Base-by-base conservation (phyloP, 1,139 yeast species). In the Saccharomyces hybrid region DNA sequence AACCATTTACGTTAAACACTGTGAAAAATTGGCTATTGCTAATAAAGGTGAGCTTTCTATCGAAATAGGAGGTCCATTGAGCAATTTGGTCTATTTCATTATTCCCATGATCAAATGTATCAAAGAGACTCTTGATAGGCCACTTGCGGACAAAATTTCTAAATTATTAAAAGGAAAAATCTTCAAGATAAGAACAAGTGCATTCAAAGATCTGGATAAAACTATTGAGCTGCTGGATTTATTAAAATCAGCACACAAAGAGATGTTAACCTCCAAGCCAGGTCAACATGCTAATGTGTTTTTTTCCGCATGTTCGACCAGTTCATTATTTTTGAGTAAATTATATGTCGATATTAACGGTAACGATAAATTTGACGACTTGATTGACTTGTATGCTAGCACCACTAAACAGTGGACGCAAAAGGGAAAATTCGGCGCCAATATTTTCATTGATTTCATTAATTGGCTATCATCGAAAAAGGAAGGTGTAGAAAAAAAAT, bases 61-160 rank as follows among this genome's bases (percentile, higher is more conserved):
- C 8, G 7, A 20, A 5, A 2, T 38, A 16, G 25, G n/a, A 38
- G 13, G 44, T 5, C n/a, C 44, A 38, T 54, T 56, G 25, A 47
- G 47, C 13, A 55, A 58, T 30, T n/a, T 75, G 5, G 64, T 85
- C 48, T 63, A 73, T 2, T 72, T 82, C 56, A 70, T 86, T n/a
- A 68, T 75, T 47, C 91, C 95, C 2, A 69, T 89, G 57, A 70
- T 89, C 46, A 74, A 72, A 20, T 74, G 87, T 54, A 80, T 90
- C 60, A 77, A 79, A 50, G 72, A 82, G 53, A 90, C 97, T 0
- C 71, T 82, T 62, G 95, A 88, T 67, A 81, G 81, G 61, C 72
- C 79, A 46, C 68, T 91, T 20, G 91, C 91, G 0, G 81, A 81
- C 13, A 88, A 88, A 69, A 86, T 93, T 3, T 87, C 86, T 60